phyloP scores from a whole-genome alignment of 108 stramenopile species.

The Parietichytrium sp. region DNA sequence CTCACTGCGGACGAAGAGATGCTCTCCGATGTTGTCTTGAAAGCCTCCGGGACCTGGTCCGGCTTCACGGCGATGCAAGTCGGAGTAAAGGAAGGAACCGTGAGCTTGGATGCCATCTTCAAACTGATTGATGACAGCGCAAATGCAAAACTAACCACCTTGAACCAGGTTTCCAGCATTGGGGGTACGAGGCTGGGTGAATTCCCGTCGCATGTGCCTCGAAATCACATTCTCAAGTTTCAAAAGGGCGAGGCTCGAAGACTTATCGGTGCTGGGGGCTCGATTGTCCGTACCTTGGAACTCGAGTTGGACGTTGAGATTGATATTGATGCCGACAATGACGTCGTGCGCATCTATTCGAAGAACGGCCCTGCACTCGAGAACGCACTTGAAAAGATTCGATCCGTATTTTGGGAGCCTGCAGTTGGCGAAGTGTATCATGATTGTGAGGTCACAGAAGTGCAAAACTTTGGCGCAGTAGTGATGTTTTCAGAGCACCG shows the following conservation, averaged over 20 bases:
- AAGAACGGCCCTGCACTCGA: not conserved
- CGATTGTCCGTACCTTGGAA: not conserved
- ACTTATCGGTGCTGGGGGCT: not conserved
- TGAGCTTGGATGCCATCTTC: not conserved
- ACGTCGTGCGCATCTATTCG: not conserved
- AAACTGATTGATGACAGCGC: not conserved
- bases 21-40: constrained; percentile 86
- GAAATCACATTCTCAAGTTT: not conserved
- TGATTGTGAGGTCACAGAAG: not conserved
- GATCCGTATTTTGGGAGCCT: not conserved
- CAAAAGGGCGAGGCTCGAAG: not conserved
- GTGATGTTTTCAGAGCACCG: not conserved
- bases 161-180: not conserved
- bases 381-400: not conserved
- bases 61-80: constrained; percentile 81
- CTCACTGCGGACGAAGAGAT: constrained; percentile 81
- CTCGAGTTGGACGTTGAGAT: not conserved
- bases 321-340: not conserved
- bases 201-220: not conserved
- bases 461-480: not conserved
- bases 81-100: constrained; percentile 47
- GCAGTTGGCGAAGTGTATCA: not conserved
- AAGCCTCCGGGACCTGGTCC: constrained; percentile 74
- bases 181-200: not conserved
- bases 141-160: not conserved